These are phyloP conservation scores for Claviceps purpurea DNA, from an alignment of 2,329 filamentous ascomycete genomes.

Conservation along the genomic window DNA sequence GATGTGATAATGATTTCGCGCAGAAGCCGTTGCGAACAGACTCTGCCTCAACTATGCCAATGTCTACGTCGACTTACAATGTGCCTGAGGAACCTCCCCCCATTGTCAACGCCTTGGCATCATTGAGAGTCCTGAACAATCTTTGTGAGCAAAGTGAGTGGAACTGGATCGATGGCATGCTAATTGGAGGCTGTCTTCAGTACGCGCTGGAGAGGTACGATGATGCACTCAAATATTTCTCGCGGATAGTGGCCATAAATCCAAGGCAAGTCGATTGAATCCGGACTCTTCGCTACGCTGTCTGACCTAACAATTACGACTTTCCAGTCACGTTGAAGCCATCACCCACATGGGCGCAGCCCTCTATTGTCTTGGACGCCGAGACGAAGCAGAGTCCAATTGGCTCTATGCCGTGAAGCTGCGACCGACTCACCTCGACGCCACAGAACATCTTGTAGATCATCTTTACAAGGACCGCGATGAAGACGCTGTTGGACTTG, in stretches of 20 bases:
- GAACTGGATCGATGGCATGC: conserved; percentile 87
- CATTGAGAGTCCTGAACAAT: conserved; percentile 57
- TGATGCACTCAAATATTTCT: conserved; percentile 63
- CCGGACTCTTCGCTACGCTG: conserved; percentile 15
- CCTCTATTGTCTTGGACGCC: conserved; percentile 67
- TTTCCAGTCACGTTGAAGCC: conserved; percentile 68
- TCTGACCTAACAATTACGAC: conserved; percentile 9
- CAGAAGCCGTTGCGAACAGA: not conserved
- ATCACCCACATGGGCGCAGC: conserved; percentile 89
- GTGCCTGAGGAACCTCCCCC: conserved; percentile 20
- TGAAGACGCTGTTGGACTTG: conserved; percentile 74
- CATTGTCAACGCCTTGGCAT: conserved; percentile 44
- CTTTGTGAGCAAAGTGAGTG: conserved; percentile 70
- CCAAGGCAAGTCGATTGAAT: conserved; percentile 32
- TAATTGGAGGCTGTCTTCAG: conserved; percentile 80
- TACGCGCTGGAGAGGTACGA: conserved; percentile 81
- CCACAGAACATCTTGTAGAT: conserved; percentile 85
- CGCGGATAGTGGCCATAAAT: conserved; percentile 44
- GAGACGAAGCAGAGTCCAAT: conserved; percentile 69
- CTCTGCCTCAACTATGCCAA: conserved; percentile 2
- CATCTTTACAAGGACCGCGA: conserved; percentile 74
- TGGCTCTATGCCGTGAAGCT: conserved; percentile 78
- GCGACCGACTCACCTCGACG: conserved; percentile 82
- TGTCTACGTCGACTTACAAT: conserved; percentile 2
- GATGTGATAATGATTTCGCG: not conserved